Evolutionary conservation across 345 rosid genomes (phyloP).

Genomic region (Rubroshorea leprosula): DNA sequence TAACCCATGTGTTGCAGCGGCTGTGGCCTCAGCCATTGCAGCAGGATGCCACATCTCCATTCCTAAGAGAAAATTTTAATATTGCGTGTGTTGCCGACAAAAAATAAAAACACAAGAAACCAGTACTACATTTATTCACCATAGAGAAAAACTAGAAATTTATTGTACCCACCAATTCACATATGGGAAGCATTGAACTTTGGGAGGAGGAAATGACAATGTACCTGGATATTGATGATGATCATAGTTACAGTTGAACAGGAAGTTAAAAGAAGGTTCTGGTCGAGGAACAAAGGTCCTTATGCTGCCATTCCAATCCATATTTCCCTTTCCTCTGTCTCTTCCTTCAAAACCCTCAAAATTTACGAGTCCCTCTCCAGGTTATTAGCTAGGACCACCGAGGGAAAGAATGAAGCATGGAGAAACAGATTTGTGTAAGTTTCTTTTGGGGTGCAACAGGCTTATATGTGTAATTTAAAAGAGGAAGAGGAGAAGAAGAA

Average conservation of each 20-base stretch:
- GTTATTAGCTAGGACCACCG: constrained; percentile 3
- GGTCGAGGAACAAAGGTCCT: constrained; percentile 43
- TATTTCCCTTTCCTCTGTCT: constrained; percentile 18
- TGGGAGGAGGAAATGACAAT: not conserved
- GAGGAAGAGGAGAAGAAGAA: constrained; percentile 20
- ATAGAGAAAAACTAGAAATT: not conserved
- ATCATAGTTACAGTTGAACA: constrained; percentile 53
- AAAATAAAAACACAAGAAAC: not conserved
- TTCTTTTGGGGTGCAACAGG: constrained; percentile 61
- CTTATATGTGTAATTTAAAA: constrained; percentile 27
- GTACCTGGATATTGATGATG: constrained; percentile 50
- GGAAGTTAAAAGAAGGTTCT: constrained; percentile 51
- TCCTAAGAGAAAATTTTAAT: constrained; percentile 25
- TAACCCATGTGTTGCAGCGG: constrained; percentile 24
- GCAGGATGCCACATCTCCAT: constrained; percentile 42
- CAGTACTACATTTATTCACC: not conserved
- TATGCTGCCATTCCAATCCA: constrained; percentile 54
- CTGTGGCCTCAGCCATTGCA: constrained; percentile 29
- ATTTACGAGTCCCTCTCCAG: not conserved
- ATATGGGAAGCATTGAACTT: not conserved
- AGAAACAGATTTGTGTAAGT: constrained; percentile 4
- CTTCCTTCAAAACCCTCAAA: constrained; percentile 12
- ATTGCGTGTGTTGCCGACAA: not conserved
- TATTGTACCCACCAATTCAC: too few species aligned
- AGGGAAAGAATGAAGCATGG: not conserved